Percentiles rank a stretch among this genome's conserved stretches.
Evolutionary conservation across 1,284 basidiomycete genomes (phyloP).

Genomic region (Filobasidium uniguttulatum): DNA sequence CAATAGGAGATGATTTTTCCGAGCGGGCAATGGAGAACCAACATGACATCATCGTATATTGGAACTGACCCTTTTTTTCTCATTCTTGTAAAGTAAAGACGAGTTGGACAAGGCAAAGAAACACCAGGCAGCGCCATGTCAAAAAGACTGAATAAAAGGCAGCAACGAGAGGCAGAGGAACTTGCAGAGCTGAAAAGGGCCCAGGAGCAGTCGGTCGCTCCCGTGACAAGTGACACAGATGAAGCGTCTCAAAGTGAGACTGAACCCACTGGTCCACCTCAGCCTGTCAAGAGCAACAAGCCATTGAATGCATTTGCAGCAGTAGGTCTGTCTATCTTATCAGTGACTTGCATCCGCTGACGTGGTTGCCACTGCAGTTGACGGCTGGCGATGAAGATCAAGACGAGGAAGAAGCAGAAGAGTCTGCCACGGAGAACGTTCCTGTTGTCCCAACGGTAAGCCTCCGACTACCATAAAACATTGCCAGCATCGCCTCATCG

Average conservation of each 20-base stretch:
- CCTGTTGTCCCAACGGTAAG: not conserved
- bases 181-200: constrained; percentile 31
- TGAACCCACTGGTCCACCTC: constrained; percentile 20
- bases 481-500: not conserved
- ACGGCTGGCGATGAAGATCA: constrained; percentile 21
- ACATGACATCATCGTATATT: no score
- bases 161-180: constrained; percentile 70
- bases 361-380: constrained; percentile 16
- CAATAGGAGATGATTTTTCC: no score
- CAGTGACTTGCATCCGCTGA: not conserved
- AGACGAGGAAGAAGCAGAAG: constrained; percentile 23
- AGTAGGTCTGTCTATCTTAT: constrained; percentile 34
- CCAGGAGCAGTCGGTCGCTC: constrained; percentile 22
- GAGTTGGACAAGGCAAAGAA: no score
- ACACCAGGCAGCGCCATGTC: no score
- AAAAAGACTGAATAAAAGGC: constrained; percentile 55
- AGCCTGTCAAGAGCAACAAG: constrained; percentile 9
- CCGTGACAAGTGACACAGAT: constrained; percentile 2
- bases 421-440: constrained; percentile 8
- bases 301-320: constrained; percentile 44
- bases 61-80: no score
- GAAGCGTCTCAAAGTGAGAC: constrained; percentile 16
- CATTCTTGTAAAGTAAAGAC: no score
- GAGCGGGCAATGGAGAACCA: no score
- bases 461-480: not conserved